A percentile compares a stretch with the other conserved stretches of the same genome.
Evolutionary conservation across 202 grass and related monocot species (phyloP).

Genomic region (Saccharum hybrid): DNA sequence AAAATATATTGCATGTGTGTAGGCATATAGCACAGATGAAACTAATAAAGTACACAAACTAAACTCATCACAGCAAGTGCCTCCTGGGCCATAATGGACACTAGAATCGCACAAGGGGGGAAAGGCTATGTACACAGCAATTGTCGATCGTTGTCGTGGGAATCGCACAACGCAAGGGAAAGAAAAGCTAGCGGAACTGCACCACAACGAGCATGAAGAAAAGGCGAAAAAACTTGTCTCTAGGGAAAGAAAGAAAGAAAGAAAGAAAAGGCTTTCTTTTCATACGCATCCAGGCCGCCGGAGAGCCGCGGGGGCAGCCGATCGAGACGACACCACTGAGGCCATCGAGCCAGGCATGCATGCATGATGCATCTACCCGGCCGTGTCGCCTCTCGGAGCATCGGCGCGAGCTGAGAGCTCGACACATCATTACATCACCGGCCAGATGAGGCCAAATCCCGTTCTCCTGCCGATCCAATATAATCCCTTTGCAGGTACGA

Average conservation of each 20-base stretch:
- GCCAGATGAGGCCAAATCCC: neutral
- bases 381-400: neutral
- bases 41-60: slow-evolving; percentile 12
- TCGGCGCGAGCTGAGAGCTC: neutral
- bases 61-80: neutral
- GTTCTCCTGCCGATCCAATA: neutral
- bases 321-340: neutral
- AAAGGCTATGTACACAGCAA: neutral
- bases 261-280: neutral
- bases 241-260: neutral
- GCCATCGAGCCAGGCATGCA: neutral
- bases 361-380: neutral
- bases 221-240: slow-evolving; percentile 11
- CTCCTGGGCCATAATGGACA: slow-evolving; percentile 16
- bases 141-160: slow-evolving; percentile 22
- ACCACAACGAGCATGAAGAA: slow-evolving; percentile 25
- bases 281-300: neutral
- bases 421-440: slow-evolving; percentile 52
- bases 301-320: neutral
- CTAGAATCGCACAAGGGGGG: slow-evolving; percentile 36
- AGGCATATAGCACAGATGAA: neutral
- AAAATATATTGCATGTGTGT: no score
- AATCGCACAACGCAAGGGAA: slow-evolving; percentile 28
- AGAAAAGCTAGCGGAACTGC: neutral
- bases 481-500: neutral